Conservation (phyloP, 2,329 filamentous ascomycete genomes). For the Alternaria arbusti region DNA sequence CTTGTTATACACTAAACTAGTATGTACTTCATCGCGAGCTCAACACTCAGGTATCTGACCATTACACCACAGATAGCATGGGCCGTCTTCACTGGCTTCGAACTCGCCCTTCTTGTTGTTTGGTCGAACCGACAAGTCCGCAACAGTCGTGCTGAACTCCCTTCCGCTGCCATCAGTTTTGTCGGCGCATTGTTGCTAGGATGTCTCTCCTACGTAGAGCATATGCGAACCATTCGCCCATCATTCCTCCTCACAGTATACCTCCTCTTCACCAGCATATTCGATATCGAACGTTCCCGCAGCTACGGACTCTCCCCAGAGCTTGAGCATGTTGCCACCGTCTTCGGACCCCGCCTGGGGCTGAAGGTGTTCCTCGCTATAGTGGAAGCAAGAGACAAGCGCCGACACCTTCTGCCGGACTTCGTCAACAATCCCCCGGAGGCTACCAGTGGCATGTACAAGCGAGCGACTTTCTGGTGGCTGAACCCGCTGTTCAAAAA, state of each 20-base stretch:
- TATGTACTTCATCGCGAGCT: slow-evolving; percentile 15
- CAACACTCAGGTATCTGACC: background rate
- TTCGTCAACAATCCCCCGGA: slow-evolving; percentile 56
- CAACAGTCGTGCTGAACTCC: slow-evolving; percentile 28
- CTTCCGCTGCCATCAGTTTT: slow-evolving; percentile 38
- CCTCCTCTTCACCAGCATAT: slow-evolving; percentile 53
- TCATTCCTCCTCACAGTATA: slow-evolving; percentile 58
- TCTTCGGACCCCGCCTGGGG: slow-evolving; percentile 52
- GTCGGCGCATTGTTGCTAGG: slow-evolving; percentile 39
- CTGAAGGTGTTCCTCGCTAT: slow-evolving; percentile 54
- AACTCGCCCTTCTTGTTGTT: slow-evolving; percentile 35
- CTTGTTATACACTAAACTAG: slow-evolving; percentile 35
- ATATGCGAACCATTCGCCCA: slow-evolving; percentile 53
- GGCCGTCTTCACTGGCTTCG: slow-evolving; percentile 32
- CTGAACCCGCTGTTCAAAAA: slow-evolving; percentile 58
- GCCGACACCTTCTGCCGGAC: slow-evolving; percentile 47
- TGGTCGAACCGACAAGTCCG: slow-evolving; percentile 27
- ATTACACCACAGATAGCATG: slow-evolving; percentile 26
- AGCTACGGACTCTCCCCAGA: slow-evolving; percentile 47
- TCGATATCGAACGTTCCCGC: slow-evolving; percentile 55
- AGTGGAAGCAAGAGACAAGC: slow-evolving; percentile 56
- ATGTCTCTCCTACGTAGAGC: slow-evolving; percentile 56
- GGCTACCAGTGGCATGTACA: slow-evolving; percentile 60
- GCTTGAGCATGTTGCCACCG: slow-evolving; percentile 49
- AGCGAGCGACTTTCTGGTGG: slow-evolving; percentile 60